Conservation (phyloP, 371 early-diverging fungal genomes). For the Batkoa obscura region DNA sequence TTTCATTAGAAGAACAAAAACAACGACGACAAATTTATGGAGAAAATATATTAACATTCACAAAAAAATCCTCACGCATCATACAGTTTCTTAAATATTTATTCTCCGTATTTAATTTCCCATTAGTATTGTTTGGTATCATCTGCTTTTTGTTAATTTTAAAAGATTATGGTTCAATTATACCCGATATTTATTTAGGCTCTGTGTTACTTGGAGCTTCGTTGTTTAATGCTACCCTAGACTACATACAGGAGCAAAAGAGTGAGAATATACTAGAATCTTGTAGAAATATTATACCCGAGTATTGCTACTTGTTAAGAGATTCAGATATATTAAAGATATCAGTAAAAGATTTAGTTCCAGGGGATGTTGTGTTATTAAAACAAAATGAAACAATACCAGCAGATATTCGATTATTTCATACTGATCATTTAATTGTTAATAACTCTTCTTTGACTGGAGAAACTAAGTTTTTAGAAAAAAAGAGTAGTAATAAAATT, state of each 20-base stretch:
- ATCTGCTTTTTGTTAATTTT: background rate
- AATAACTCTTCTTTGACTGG: slow-evolving; percentile 36
- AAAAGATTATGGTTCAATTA: background rate
- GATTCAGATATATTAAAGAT: background rate
- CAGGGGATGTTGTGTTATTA: slow-evolving; percentile 37
- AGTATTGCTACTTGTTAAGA: background rate
- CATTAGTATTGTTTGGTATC: background rate
- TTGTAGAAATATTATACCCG: slow-evolving; percentile 9
- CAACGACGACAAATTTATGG: background rate
- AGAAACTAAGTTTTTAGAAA: slow-evolving; percentile 9
- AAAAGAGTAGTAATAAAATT: slow-evolving; percentile 10
- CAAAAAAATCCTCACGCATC: background rate
- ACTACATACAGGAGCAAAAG: slow-evolving; percentile 56
- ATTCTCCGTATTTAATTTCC: background rate
- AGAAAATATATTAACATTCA: background rate
- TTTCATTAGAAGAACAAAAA: background rate
- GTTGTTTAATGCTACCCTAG: background rate
- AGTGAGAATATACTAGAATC: slow-evolving; percentile 66
- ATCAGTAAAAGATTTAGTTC: slow-evolving; percentile 8
- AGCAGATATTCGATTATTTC: slow-evolving; percentile 41
- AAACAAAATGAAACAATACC: slow-evolving; percentile 41
- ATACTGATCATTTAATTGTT: slow-evolving; percentile 1
- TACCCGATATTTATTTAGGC: background rate
- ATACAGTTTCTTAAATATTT: background rate
- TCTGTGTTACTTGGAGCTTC: background rate